A percentile compares a stretch with the other conserved stretches of the same genome.
Conservation (phyloP, 179 eudicot species). For the Patellifolia procumbens region DNA sequence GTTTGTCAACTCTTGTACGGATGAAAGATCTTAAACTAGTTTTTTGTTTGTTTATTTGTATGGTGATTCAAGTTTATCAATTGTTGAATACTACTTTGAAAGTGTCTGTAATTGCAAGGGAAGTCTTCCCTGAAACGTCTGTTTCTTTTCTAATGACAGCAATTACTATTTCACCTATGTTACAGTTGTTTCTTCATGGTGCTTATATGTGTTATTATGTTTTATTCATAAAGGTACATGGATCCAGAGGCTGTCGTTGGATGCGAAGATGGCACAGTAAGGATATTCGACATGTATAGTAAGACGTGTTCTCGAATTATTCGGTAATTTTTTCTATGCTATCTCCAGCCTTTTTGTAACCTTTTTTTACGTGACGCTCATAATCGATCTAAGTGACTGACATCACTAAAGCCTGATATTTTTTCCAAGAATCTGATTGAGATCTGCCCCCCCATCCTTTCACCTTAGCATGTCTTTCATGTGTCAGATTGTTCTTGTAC, state of each 20-base stretch:
- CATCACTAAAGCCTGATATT: not conserved
- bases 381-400: conserved; percentile 1
- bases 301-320: conserved; percentile 70
- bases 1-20: not conserved
- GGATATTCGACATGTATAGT: conserved; percentile 94
- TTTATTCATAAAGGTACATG: conserved; percentile 54
- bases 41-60: not conserved
- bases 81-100: not conserved
- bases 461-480: not conserved
- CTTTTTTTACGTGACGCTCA: not conserved
- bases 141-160: not conserved
- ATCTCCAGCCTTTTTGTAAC: not conserved
- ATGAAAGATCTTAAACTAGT: not conserved
- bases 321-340: conserved; percentile 43
- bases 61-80: not conserved
- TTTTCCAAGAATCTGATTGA: not conserved
- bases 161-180: not conserved
- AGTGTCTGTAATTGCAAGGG: not conserved
- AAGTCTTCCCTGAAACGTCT: not conserved
- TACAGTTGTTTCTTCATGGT: not conserved
- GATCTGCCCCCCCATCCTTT: not conserved
- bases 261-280: conserved; percentile 79
- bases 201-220: not conserved
- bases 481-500: conserved; percentile 3
- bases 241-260: conserved; percentile 95